Base-by-base conservation (phyloP, 306 rosid species). In the Prunus fruticosa region DNA sequence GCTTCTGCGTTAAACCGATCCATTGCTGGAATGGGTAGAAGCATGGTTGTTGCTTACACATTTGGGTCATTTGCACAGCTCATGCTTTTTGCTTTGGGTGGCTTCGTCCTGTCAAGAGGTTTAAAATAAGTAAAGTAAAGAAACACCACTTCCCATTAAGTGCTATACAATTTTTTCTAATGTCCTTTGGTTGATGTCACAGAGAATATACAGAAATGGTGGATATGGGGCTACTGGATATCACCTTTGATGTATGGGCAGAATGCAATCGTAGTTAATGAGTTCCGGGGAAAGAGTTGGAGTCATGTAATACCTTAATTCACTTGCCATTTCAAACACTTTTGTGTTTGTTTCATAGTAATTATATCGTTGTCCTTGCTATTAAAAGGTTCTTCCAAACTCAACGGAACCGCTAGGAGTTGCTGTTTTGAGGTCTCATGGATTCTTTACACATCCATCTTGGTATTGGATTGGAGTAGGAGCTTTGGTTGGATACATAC, bases 21-120 rank as follows among this genome's bases (percentile, higher is more conserved):
- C 14, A 69, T 85, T 27, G 89, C 76, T 79, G 85, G 88, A 79
- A 23, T 83, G 56, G 85, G 91, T 63, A 83, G 89, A 69, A 83
- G 82, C 58, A 28, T 88, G 83, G 79, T 77, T 7, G 67, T 67
- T 28, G 88, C 88, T 74, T 43, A 53, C 34, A 83, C 91, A 58
- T 16, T 85, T 34, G 86, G 85, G 2, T 71, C 88, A 2, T 79
- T 85, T 62, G 2, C 64, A 56, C 60, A 83, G 20, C 23, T 68
- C 69, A 63, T 72, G 57, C 78, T 88, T 78, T 32, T 88, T 61
- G 72, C 80, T 41, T 34, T 83, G 85, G 80, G 88, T 18, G 91
- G 91, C 16, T 79, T 85, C 45, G 58, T 86, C 76, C 47, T 85
- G n/a, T 81, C 91, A 28, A 83, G 76, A 88, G 91, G 91, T 88